A percentile compares a stretch with the other conserved stretches of the same genome.
phyloP scores from a whole-genome alignment of 2,329 filamentous ascomycete genomes.

The Tolypocladium ovalisporum region DNA sequence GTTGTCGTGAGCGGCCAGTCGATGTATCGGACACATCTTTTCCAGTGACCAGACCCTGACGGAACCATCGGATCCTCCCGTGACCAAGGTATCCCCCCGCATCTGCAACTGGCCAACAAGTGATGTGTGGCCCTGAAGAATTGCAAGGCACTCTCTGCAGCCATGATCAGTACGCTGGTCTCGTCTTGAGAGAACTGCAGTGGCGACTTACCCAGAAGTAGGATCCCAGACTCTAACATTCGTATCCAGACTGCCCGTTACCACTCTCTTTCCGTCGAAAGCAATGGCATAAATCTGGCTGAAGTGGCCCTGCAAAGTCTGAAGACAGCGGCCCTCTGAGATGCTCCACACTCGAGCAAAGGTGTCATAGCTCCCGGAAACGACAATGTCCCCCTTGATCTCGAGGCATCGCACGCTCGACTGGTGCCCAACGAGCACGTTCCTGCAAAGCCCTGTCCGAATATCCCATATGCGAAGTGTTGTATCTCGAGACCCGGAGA shows the following conservation, averaged over 20 bases:
- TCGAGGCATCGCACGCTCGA: constrained; percentile 91
- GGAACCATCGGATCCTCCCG: constrained; percentile 89
- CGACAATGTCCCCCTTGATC: constrained; percentile 90
- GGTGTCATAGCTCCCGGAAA: constrained; percentile 97
- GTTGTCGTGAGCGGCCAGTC: constrained; percentile 93
- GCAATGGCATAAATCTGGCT: constrained; percentile 98
- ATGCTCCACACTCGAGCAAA: constrained; percentile 98
- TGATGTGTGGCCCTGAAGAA: constrained; percentile 93
- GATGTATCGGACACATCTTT: constrained; percentile 83
- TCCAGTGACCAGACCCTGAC: constrained; percentile 93
- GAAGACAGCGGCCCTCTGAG: constrained; percentile 82
- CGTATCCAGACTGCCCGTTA: constrained; percentile 91
- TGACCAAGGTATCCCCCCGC: constrained; percentile 88
- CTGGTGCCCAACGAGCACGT: constrained; percentile 88
- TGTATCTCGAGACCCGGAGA: constrained; percentile 91
- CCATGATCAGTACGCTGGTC: constrained; percentile 16
- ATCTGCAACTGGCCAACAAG: constrained; percentile 95
- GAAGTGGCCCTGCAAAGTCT: constrained; percentile 87
- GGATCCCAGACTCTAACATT: constrained; percentile 97
- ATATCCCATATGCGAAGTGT: constrained; percentile 95
- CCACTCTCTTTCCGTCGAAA: constrained; percentile 87
- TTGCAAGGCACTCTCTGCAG: constrained; percentile 65
- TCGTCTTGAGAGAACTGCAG: neutral
- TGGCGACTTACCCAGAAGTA: constrained; percentile 56
- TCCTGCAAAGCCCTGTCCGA: constrained; percentile 73